Evolutionary conservation across 176 grass and related monocot genomes (phyloP).

Genomic region (Carex littledalei): DNA sequence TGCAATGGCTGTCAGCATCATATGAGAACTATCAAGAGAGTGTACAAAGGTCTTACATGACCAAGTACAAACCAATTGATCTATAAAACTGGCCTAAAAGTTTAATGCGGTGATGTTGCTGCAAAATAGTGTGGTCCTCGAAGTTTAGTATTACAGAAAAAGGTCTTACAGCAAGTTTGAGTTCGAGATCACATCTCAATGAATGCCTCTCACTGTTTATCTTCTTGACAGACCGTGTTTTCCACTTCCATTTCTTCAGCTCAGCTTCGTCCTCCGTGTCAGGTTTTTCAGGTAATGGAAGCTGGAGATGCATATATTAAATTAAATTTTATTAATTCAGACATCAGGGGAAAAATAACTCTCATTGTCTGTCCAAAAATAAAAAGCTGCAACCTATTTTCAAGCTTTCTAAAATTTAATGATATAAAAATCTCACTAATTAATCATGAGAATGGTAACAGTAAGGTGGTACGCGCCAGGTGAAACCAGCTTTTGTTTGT

Average conservation of each 20-base stretch:
- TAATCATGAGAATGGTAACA: background rate
- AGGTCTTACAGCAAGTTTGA: slow-evolving; percentile 80
- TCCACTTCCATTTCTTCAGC: slow-evolving; percentile 75
- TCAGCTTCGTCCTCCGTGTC: slow-evolving; percentile 66
- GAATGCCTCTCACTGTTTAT: slow-evolving; percentile 85
- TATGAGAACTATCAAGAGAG: slow-evolving; percentile 95
- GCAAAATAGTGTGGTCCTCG: background rate
- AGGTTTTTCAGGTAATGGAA: slow-evolving; percentile 72
- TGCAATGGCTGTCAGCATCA: slow-evolving; percentile 97
- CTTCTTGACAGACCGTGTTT: slow-evolving; percentile 49
- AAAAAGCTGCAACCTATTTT: background rate
- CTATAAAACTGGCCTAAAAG: background rate
- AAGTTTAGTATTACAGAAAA: background rate
- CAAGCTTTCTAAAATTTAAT: background rate
- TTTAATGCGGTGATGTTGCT: background rate
- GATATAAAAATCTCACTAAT: slow-evolving; percentile 3
- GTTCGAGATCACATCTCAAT: slow-evolving; percentile 84
- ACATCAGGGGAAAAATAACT: background rate
- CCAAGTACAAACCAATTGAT: background rate
- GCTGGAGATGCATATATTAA: slow-evolving; percentile 31
- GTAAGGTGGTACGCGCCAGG: background rate
- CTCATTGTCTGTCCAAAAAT: background rate
- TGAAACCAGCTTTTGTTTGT: background rate
- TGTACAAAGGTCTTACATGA: slow-evolving; percentile 77
- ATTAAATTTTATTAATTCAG: background rate